Conservation (phyloP, 495 filamentous ascomycete genomes). For the Lentithecium fluviatile region DNA sequence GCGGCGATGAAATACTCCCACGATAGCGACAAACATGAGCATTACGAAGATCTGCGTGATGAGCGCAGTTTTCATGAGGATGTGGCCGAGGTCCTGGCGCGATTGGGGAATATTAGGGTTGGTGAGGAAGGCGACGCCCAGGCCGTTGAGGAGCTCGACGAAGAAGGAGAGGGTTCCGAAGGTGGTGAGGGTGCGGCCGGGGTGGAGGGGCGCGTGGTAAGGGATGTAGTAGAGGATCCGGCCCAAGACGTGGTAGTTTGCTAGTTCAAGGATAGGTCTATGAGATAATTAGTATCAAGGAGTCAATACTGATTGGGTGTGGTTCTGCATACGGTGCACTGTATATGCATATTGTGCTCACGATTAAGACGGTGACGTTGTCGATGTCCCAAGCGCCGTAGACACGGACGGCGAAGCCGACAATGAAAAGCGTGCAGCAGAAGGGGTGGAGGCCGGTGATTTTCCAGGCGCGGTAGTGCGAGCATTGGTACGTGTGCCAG, state of each 20-base stretch:
- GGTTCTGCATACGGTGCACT: not conserved
- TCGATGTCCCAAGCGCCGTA: conserved; percentile 6
- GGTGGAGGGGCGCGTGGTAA: conserved; percentile 13
- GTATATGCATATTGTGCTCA: not conserved
- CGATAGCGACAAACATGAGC: not conserved
- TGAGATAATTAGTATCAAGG: not conserved
- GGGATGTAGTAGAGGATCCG: conserved; percentile 12
- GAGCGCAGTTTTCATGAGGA: conserved; percentile 3
- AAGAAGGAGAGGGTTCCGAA: conserved; percentile 3
- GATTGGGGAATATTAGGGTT: not conserved
- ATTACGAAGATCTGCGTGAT: conserved; percentile 2
- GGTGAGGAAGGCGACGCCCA: conserved; percentile 1
- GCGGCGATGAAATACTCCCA: not conserved
- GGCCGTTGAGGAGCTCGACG: conserved; percentile 11
- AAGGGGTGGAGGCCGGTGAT: not conserved
- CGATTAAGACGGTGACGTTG: conserved; percentile 5
- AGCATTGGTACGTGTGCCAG: conserved; percentile 7
- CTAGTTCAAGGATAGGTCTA: conserved; percentile 12
- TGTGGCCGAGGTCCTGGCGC: not conserved
- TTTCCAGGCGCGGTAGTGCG: not conserved
- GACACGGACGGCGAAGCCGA: conserved; percentile 4
- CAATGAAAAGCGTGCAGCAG: conserved; percentile 6
- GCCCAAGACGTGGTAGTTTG: conserved; percentile 16
- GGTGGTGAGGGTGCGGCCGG: conserved; percentile 9
- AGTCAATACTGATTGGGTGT: not conserved